phyloP scores from a whole-genome alignment of 371 early-diverging fungal genomes.

The Mortierella sp. region DNA sequence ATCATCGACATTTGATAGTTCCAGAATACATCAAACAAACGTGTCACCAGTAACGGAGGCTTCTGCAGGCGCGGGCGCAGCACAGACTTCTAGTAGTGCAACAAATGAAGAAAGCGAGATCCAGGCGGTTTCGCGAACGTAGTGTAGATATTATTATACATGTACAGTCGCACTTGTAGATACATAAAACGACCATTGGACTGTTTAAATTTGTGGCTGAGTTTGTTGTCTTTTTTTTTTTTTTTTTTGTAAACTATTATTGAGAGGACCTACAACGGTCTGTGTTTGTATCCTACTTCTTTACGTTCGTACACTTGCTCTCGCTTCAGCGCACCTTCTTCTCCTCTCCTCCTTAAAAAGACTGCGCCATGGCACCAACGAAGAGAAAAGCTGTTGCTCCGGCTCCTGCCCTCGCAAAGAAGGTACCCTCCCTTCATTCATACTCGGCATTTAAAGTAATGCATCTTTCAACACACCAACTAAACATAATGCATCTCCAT shows the following conservation, averaged over 20 bases:
- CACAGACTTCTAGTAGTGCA: neutral
- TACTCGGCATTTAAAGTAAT: neutral
- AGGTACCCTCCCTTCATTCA: slow-evolving; percentile 17
- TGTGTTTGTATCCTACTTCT: too few relatives aligned
- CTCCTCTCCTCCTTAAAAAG: neutral
- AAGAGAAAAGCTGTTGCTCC: slow-evolving; percentile 25
- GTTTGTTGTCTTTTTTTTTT: slow-evolving; percentile 15
- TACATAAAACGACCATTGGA: neutral
- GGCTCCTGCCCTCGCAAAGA: slow-evolving; percentile 21
- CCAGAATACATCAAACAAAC: neutral
- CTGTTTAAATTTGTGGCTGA: slow-evolving; percentile 20
- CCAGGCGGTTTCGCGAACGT: neutral
- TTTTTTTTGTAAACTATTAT: neutral
- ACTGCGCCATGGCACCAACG: slow-evolving; percentile 27
- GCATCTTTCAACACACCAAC: neutral
- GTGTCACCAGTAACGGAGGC: neutral
- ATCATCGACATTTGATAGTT: neutral
- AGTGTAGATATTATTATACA: too few relatives aligned
- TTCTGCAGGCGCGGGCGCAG: neutral
- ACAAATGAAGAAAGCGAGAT: neutral
- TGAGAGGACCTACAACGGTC: neutral
- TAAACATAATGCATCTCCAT: neutral
- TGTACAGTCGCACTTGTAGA: too few relatives aligned
- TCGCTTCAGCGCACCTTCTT: neutral
- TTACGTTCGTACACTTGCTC: neutral